Evolutionary conservation across 2,329 filamentous ascomycete genomes (phyloP), one percentile per base, ranked within the genome.

Genomic region (Nigrospora oryzae): DNA sequence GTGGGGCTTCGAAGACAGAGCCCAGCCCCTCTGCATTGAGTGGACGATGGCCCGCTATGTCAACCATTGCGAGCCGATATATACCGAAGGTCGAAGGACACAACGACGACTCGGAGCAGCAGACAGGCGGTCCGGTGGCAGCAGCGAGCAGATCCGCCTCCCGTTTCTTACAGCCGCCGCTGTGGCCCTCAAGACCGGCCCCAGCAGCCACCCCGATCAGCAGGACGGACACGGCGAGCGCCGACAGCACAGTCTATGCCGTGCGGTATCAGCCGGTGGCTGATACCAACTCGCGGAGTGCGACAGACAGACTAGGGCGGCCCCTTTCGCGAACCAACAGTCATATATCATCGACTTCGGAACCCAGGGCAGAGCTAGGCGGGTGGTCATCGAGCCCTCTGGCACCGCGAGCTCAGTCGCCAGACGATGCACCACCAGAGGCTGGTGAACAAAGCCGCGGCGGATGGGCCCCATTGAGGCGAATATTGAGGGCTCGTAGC

Each of bases 181-280:
- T 74, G 11, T 75, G 75, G 81, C 70, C 79, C 46, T 59, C 75
- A 49, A 64, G 77, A n/a, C 77, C 78, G 36, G 63, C 70, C 6
- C 70, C 74, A 33, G 70, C 71, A 31, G 68, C 69, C 3, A 81
- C 78, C 0, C 78, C 79, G 0, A 59, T 80, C 37, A 83, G 78
- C 54, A 69, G 79, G 49, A 77, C 78, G 15, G 79, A 83, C 48
- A 82, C 79, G 2, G 71, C 76, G 15, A 83, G 79, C 53, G 79
- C 77, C 1, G 78, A 77, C 38, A 83, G 79, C 57, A 83, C 79
- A 1, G 73, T 79, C 3, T 84, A 84, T 50, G 76, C 77, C 7
- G 70, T 83, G 33, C 69, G 78, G 43, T 83, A 83, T 51, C 77
- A 81, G 44, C 69, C 75, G 11, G 66, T 75, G 7, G 74, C 75